phyloP scores from a whole-genome alignment of 1,284 basidiomycete species.

The Lignosus rhinocerotis region DNA sequence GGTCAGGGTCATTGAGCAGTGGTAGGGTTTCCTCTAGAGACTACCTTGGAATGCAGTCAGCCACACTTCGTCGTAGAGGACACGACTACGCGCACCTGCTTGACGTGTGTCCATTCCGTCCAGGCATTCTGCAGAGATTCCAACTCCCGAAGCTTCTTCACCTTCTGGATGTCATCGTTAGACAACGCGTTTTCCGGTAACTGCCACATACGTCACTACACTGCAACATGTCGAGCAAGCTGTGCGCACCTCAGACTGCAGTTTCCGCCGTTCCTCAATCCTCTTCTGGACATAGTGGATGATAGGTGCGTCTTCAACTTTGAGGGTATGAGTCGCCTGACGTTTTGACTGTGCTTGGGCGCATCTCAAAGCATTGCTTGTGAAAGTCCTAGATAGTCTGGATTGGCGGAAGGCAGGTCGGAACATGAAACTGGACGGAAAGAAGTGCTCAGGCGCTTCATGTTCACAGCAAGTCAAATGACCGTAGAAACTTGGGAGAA shows the following conservation, averaged over 20 bases:
- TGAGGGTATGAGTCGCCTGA: not conserved
- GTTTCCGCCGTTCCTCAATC: constrained; percentile 28
- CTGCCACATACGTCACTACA: constrained; percentile 18
- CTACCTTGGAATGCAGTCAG: constrained; percentile 43
- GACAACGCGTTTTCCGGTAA: constrained; percentile 33
- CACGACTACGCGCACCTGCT: constrained; percentile 39
- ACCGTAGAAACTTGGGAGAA: not conserved
- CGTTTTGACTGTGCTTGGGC: constrained; percentile 13
- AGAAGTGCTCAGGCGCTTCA: not conserved
- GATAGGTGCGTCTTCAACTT: constrained; percentile 26
- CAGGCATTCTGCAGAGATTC: constrained; percentile 54
- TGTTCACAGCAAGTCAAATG: not conserved
- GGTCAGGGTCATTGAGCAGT: constrained; percentile 77
- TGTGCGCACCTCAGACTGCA: constrained; percentile 28
- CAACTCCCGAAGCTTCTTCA: constrained; percentile 51
- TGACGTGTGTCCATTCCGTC: constrained; percentile 45
- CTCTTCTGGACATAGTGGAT: constrained; percentile 29
- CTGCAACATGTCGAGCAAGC: not conserved
- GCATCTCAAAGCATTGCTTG: not conserved
- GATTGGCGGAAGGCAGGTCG: constrained; percentile 4
- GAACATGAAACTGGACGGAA: constrained; percentile 8
- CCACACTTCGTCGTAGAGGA: not conserved
- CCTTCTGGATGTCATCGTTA: constrained; percentile 42
- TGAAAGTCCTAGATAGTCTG: constrained; percentile 3
- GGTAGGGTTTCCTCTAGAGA: constrained; percentile 61